phyloP scores from a whole-genome alignment of 2,329 filamentous ascomycete species.

The Fusarium miscanthi region DNA sequence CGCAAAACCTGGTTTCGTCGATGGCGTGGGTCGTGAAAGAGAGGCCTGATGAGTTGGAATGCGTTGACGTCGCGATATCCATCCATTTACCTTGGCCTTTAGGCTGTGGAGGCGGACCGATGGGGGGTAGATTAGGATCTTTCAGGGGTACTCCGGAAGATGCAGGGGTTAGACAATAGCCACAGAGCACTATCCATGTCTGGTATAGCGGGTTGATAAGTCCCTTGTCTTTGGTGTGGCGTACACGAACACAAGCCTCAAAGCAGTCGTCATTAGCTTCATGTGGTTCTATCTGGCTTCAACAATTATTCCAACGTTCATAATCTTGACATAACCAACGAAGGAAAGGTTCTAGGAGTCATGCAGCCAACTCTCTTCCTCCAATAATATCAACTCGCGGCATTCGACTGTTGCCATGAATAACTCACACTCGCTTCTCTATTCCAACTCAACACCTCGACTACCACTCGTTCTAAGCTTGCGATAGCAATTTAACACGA shows the following conservation, averaged over 20 bases:
- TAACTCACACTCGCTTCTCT: neutral
- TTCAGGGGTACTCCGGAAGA: conserved; percentile 37
- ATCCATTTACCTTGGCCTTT: conserved; percentile 11
- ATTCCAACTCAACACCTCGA: neutral
- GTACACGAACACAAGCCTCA: conserved; percentile 11
- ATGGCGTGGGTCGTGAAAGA: conserved; percentile 23
- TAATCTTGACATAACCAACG: neutral
- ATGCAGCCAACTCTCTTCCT: conserved; percentile 5
- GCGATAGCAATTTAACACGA: neutral
- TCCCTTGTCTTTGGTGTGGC: conserved; percentile 13
- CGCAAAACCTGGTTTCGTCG: conserved; percentile 25
- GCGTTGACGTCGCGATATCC: conserved; percentile 35
- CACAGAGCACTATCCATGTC: conserved; percentile 27
- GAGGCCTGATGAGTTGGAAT: conserved; percentile 27
- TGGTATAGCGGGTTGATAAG: neutral
- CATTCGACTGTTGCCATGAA: conserved; percentile 16
- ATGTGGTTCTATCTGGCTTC: conserved; percentile 25
- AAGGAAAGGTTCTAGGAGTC: neutral
- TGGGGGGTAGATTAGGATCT: conserved; percentile 15
- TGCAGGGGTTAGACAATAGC: conserved; percentile 33
- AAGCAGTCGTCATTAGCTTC: conserved; percentile 31
- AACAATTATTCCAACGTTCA: neutral
- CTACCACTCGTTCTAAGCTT: conserved; percentile 3
- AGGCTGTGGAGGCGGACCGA: conserved; percentile 25
- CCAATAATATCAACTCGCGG: conserved; percentile 8